Conservation (phyloP, 78 protist genomes). For the Polysphondylium violaceum region DNA sequence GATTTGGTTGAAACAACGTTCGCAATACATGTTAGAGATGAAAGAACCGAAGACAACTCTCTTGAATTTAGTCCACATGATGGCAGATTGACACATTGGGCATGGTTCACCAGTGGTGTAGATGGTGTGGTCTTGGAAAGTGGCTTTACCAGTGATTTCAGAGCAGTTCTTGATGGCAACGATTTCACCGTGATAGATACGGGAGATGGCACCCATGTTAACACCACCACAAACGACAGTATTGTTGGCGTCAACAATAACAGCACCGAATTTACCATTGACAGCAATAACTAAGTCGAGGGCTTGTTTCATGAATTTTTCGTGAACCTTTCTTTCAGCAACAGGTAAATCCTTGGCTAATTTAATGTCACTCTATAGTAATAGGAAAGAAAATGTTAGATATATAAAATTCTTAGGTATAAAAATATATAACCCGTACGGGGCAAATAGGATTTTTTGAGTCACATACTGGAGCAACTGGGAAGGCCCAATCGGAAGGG, state of each 20-base stretch:
- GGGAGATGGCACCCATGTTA: background rate
- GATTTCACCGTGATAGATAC: constrained; percentile 55
- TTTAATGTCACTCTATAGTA: too few species aligned
- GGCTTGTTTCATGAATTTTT: constrained; percentile 49
- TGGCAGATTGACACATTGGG: constrained; percentile 31
- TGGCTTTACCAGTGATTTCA: background rate
- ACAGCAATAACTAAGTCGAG: background rate
- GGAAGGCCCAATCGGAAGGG: background rate
- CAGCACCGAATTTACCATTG: constrained; percentile 45
- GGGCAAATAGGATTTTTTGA: too few species aligned
- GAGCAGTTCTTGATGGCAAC: constrained; percentile 52
- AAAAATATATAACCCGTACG: too few species aligned
- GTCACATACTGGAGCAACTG: constrained; percentile 31
- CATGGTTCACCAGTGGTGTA: constrained; percentile 74
- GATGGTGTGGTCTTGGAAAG: constrained; percentile 26
- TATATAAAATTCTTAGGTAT: too few species aligned
- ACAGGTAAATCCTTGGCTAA: constrained; percentile 32
- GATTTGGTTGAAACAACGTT: constrained; percentile 52
- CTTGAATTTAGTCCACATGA: constrained; percentile 16
- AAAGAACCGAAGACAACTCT: constrained; percentile 36
- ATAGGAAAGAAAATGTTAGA: too few species aligned
- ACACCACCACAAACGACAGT: constrained; percentile 34
- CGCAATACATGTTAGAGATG: constrained; percentile 51
- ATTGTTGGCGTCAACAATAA: constrained; percentile 22
- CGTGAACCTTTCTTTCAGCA: constrained; percentile 24